These are phyloP conservation scores for Pseudogymnoascus sp. DNA, from an alignment of 2,329 filamentous ascomycete genomes.

Conservation along the genomic window DNA sequence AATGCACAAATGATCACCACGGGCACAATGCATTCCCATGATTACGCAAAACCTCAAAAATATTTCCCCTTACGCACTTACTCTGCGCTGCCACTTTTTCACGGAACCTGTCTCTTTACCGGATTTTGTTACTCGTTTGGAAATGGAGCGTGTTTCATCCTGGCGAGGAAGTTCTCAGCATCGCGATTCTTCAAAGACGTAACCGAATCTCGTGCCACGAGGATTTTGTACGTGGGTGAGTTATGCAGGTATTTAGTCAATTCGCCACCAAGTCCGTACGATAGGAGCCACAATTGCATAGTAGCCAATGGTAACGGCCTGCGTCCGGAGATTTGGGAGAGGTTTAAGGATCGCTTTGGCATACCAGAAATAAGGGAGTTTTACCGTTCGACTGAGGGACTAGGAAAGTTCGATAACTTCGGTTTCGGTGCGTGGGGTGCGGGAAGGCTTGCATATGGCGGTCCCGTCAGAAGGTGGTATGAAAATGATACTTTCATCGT, in stretches of 20 bases:
- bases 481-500: slow-evolving; percentile 37
- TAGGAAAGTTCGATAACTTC: slow-evolving; percentile 38
- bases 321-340: slow-evolving; percentile 40
- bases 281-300: slow-evolving; percentile 36
- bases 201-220: slow-evolving; percentile 34
- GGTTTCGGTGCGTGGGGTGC: slow-evolving; percentile 34
- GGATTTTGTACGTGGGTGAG: slow-evolving; percentile 41
- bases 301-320: slow-evolving; percentile 41
- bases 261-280: slow-evolving; percentile 36
- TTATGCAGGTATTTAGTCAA: slow-evolving; percentile 41
- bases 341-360: slow-evolving; percentile 35
- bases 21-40: slow-evolving; percentile 30
- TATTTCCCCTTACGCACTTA: slow-evolving; percentile 40
- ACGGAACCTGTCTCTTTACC: slow-evolving; percentile 40
- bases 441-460: slow-evolving; percentile 37
- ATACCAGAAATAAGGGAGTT: slow-evolving; percentile 40
- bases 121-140: slow-evolving; percentile 36
- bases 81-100: slow-evolving; percentile 40
- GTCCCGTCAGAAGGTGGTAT: slow-evolving; percentile 32
- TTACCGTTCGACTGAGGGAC: slow-evolving; percentile 39
- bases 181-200: slow-evolving; percentile 39
- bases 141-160: slow-evolving; percentile 34
- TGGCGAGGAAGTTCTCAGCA: slow-evolving; percentile 38
- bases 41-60: slow-evolving; percentile 31
- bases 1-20: slow-evolving; percentile 32